Base-by-base conservation (phyloP, 768 basidiomycete genomes). In the Cystobasidium onofrii region DNA sequence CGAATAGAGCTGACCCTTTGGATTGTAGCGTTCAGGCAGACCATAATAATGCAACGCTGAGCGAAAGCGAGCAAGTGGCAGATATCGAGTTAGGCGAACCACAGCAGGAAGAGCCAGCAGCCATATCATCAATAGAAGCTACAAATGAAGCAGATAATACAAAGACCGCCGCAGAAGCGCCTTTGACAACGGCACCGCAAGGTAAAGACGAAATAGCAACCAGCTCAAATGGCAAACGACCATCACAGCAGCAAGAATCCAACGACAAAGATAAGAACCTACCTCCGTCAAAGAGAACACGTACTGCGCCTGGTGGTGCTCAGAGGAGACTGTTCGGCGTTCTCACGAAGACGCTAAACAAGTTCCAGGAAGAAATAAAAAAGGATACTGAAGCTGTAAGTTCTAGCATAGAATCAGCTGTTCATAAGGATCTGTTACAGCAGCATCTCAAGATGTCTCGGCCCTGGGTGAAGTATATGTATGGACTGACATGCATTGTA, bases 361-460 rank as follows among this genome's bases (percentile, higher is more conserved):
- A 63, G 41, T 75, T 75, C 29, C 66, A 75, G 41, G 74, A 71
- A 39, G 74, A 74, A 7, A 70, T 29, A 3, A 74, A 70, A 50
- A 74, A 74, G 69, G 43, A 69, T 15, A 71, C 69, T 36, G 54
- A 17, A 36, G 69, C 69, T 39, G 69, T 71, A 39, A 29, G 74
- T 41, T 55, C 15, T 36, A 23, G 27, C 65, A 67, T n/a, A n/a
- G n/a, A n/a, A n/a, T n/a, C n/a, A n/a, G n/a, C n/a, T n/a, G n/a
- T n/a, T n/a, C n/a, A n/a, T n/a, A n/a, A n/a, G n/a, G n/a, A n/a
- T n/a, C n/a, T n/a, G n/a, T n/a, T n/a, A n/a, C n/a, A n/a, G n/a
- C n/a, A n/a, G n/a, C n/a, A n/a, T n/a, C n/a, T n/a, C n/a, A n/a
- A n/a, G n/a, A n/a, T n/a, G n/a, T n/a, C n/a, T n/a, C n/a, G n/a